Conservation (phyloP, 2,329 filamentous ascomycete species). For the Metarhizium anisopliae region DNA sequence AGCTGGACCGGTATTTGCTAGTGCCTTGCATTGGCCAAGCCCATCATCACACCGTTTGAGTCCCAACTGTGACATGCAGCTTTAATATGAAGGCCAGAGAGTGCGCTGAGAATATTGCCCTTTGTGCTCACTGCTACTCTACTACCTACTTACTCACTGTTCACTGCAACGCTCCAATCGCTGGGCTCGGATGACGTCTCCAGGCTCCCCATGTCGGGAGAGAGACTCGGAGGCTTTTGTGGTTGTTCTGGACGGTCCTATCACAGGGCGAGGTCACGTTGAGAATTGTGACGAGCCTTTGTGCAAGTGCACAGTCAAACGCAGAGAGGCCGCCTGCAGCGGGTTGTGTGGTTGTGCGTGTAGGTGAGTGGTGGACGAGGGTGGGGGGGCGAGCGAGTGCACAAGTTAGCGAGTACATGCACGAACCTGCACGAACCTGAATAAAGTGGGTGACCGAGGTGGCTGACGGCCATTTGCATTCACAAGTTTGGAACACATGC, state of each 20-base stretch:
- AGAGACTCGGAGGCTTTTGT: slow-evolving; percentile 10
- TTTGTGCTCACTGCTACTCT: too few relatives aligned
- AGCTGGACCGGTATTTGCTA: slow-evolving; percentile 1
- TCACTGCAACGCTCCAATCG: slow-evolving; percentile 4
- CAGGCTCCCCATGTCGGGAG: neutral
- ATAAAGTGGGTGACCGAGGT: slow-evolving; percentile 1
- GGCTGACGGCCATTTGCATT: slow-evolving; percentile 3
- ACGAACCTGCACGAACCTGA: neutral
- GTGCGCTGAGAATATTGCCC: neutral
- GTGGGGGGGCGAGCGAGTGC: neutral
- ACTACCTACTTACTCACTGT: neutral
- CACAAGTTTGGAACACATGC: neutral
- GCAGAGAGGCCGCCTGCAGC: slow-evolving; percentile 9
- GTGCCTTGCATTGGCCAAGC: slow-evolving; percentile 13
- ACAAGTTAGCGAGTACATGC: neutral
- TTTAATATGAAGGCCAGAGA: neutral
- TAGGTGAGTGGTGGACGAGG: slow-evolving; percentile 3
- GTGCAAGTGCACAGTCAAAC: slow-evolving; percentile 10
- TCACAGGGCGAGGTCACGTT: slow-evolving; percentile 16
- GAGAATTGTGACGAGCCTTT: slow-evolving; percentile 22
- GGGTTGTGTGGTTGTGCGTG: slow-evolving; percentile 5
- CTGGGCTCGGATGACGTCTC: slow-evolving; percentile 6
- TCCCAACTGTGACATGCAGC: neutral
- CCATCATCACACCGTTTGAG: slow-evolving; percentile 1
- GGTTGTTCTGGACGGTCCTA: slow-evolving; percentile 15